Percentiles rank a stretch among this genome's conserved stretches.
Conservation (phyloP, 176 grass and related monocot genomes). For the Raddia guianensis region DNA sequence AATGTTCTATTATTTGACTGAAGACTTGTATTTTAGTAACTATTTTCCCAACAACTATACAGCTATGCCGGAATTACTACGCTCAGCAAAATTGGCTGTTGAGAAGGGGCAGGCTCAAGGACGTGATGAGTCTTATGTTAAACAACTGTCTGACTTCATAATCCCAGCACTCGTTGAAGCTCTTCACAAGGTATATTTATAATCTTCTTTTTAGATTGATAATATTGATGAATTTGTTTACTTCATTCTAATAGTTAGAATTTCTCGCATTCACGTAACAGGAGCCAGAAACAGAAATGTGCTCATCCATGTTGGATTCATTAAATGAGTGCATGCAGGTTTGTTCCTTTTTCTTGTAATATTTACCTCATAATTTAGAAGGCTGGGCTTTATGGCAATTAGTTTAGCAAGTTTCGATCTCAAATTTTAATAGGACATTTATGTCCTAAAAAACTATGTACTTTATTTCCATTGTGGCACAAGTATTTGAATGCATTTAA, state of each 20-base stretch:
- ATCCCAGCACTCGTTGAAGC: slow-evolving; percentile 98
- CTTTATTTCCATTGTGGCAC: neutral
- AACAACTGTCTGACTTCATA: slow-evolving; percentile 94
- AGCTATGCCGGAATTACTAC: slow-evolving; percentile 97
- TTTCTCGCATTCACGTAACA: slow-evolving; percentile 43
- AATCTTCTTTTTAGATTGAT: slow-evolving; percentile 19
- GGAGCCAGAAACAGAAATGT: slow-evolving; percentile 99
- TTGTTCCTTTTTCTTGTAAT: slow-evolving; percentile 9
- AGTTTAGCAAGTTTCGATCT: neutral
- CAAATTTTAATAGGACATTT: neutral
- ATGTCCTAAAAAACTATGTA: neutral
- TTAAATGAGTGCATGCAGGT: slow-evolving; percentile 98
- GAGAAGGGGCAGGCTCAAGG: slow-evolving; percentile 89
- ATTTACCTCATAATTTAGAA: slow-evolving; percentile 29
- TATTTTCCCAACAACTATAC: slow-evolving; percentile 36
- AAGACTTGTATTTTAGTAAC: neutral
- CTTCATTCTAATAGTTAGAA: slow-evolving; percentile 24
- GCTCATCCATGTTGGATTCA: slow-evolving; percentile 89
- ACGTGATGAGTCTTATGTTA: slow-evolving; percentile 89
- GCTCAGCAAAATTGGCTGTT: slow-evolving; percentile 93
- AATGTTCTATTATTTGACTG: neutral
- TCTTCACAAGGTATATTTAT: slow-evolving; percentile 75
- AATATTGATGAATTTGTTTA: neutral
- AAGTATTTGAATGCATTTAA: neutral
- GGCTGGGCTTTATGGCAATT: neutral